Evolutionary conservation across 2,329 filamentous ascomycete genomes (phyloP).

Genomic region (Parastagonospora nodorum): DNA sequence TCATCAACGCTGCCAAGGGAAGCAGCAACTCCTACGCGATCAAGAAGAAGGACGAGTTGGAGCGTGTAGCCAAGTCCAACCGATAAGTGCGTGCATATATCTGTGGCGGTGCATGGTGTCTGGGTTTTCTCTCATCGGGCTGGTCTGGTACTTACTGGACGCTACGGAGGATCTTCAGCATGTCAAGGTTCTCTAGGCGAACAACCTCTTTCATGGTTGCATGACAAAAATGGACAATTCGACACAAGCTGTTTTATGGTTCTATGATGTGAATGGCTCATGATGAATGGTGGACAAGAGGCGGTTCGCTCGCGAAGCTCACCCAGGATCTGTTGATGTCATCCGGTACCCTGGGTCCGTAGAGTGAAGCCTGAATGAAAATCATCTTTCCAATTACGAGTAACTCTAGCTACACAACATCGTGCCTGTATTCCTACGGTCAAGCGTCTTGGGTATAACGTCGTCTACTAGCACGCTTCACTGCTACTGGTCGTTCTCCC

Average conservation of each 20-base stretch:
- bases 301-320: background rate
- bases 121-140: constrained; percentile 41
- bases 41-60: constrained; percentile 99
- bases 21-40: constrained; percentile 99
- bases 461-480: background rate
- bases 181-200: constrained; percentile 47
- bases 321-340: background rate
- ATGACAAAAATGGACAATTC: constrained; percentile 47
- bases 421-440: too few species aligned
- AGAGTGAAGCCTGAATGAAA: too few species aligned
- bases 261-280: constrained; percentile 12
- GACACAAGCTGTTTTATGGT: constrained; percentile 29
- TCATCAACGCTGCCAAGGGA: constrained; percentile 99
- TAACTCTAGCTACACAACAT: too few species aligned
- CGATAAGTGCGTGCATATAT: constrained; percentile 71
- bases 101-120: constrained; percentile 35
- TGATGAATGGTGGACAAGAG: constrained; percentile 4
- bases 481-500: too few species aligned
- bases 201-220: constrained; percentile 48
- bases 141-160: constrained; percentile 36
- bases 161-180: constrained; percentile 42
- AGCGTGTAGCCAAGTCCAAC: constrained; percentile 99
- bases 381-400: too few species aligned
- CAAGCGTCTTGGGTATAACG: background rate
- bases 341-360: background rate